These are phyloP conservation scores for Nicotiana knightiana DNA, from an alignment of 257 asterid species.

Conservation along the genomic window DNA sequence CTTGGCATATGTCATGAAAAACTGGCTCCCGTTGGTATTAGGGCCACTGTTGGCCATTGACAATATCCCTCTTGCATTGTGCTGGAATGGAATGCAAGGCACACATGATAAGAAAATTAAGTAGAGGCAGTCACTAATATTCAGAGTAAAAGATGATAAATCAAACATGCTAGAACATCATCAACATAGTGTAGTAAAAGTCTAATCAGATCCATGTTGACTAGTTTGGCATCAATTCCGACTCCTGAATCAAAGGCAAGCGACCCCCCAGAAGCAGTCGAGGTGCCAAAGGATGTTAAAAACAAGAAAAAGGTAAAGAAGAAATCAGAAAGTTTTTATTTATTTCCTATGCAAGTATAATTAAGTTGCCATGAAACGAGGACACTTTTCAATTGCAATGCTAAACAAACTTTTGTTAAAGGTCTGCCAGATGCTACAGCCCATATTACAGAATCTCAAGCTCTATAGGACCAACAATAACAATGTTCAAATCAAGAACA, in stretches of 20 bases:
- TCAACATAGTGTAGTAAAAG: neutral
- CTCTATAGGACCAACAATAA: neutral
- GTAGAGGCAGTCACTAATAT: neutral
- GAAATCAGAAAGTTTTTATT: neutral
- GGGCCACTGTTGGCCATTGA: slow-evolving; percentile 97
- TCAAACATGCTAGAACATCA: neutral
- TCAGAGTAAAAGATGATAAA: neutral
- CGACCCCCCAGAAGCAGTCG: neutral
- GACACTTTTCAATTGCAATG: neutral
- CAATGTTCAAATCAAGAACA: neutral
- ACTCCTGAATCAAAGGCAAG: neutral
- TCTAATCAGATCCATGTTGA: neutral
- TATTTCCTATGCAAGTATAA: neutral
- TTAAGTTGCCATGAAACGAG: neutral
- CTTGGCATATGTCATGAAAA: slow-evolving; percentile 71
- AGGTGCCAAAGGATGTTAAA: neutral
- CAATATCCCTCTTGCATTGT: slow-evolving; percentile 92
- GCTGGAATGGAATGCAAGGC: slow-evolving; percentile 38
- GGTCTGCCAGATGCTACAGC: neutral
- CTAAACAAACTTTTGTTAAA: neutral
- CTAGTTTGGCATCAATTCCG: neutral
- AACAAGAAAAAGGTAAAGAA: neutral
- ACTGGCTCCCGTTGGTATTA: slow-evolving; percentile 97
- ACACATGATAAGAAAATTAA: neutral
- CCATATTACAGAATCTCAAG: slow-evolving; percentile 3